These are phyloP conservation scores for Ogataea corticis DNA, from an alignment of 805 yeast genomes.

Conservation along the genomic window DNA sequence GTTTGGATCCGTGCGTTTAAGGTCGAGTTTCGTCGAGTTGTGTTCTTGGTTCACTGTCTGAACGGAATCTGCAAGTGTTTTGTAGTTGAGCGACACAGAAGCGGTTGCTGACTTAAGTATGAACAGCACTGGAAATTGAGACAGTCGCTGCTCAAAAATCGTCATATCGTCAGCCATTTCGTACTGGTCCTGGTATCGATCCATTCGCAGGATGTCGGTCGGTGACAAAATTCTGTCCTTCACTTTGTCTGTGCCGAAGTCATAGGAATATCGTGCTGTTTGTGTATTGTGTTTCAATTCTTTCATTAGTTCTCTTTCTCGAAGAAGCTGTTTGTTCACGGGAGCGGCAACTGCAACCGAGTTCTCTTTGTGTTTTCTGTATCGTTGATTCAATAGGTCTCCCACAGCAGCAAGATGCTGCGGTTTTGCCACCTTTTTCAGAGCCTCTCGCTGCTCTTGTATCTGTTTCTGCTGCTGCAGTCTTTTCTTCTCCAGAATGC, in stretches of 20 bases:
- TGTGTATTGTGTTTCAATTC: not conserved
- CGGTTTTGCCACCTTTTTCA: not conserved
- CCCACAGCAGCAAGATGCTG: not conserved
- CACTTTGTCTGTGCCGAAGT: conserved; percentile 8
- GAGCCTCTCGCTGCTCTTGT: not conserved
- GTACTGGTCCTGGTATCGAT: not conserved
- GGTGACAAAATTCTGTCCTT: conserved; percentile 8
- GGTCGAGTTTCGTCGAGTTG: conserved; percentile 8
- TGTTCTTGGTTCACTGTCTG: conserved; percentile 20
- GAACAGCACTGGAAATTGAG: conserved; percentile 22
- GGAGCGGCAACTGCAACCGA: not conserved
- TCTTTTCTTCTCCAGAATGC: conserved; percentile 1
- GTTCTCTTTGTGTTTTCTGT: not conserved
- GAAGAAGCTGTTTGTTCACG: not conserved
- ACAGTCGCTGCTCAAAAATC: conserved; percentile 13
- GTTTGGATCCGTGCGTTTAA: conserved; percentile 22
- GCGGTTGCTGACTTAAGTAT: conserved; percentile 13
- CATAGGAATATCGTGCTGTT: conserved; percentile 11
- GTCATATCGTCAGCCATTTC: not conserved
- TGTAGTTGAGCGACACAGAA: conserved; percentile 17
- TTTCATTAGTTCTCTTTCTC: not conserved
- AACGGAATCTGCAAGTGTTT: conserved; percentile 19
- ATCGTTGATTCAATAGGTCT: too few relatives aligned
- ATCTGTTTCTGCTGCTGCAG: not conserved
- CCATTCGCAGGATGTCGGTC: not conserved